Conservation (phyloP, 345 rosid genomes). For the Eucalyptus microcorys region DNA sequence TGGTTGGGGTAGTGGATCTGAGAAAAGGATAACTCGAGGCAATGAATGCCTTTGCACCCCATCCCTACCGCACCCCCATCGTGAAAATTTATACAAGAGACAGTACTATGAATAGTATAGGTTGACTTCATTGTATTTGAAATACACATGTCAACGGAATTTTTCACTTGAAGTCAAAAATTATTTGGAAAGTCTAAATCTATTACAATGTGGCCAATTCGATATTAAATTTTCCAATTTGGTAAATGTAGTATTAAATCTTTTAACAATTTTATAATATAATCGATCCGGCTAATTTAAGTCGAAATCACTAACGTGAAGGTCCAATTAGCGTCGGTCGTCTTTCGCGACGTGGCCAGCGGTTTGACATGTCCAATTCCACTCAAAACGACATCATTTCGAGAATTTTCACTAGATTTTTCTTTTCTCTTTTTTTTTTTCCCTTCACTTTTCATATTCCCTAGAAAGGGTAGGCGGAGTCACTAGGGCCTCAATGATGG, state of each 20-base stretch:
- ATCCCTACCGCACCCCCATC: neutral
- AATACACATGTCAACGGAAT: neutral
- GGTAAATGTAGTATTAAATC: neutral
- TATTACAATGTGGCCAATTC: accelerated
- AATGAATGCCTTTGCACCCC: neutral
- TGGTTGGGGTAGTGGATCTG: neutral
- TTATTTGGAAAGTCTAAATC: neutral
- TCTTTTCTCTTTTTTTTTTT: neutral
- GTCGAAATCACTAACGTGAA: accelerated
- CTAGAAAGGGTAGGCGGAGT: neutral
- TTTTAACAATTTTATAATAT: neutral
- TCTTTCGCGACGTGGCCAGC: neutral
- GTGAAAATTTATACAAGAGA: neutral
- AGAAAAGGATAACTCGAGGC: neutral
- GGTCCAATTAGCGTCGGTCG: accelerated
- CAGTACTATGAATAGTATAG: neutral
- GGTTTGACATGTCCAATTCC: neutral
- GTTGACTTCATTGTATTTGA: neutral
- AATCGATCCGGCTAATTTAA: neutral
- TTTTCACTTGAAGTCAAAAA: neutral
- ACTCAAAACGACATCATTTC: neutral
- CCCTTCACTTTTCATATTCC: neutral
- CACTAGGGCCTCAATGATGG: neutral
- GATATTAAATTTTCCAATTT: neutral
- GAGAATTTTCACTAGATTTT: neutral